These are phyloP conservation scores for Pythium dissotocum DNA, from an alignment of 352 stramenopile genomes.

Conservation along the genomic window DNA sequence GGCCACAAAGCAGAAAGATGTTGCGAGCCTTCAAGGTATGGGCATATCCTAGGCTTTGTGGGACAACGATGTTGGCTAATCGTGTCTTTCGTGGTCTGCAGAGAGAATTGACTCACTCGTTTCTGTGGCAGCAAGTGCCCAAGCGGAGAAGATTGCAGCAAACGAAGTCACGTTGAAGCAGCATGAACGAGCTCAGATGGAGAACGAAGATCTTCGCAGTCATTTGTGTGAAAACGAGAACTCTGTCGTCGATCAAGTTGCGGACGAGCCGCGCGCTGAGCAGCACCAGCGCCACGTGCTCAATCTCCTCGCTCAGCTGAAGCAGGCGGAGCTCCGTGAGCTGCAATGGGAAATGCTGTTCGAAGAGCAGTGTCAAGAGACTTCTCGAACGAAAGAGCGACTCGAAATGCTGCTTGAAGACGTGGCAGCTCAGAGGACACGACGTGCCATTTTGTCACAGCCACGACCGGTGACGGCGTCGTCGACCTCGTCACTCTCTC, in stretches of 20 bases:
- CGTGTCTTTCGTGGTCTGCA: neutral
- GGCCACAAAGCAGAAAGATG: neutral
- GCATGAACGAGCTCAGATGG: conserved; percentile 14
- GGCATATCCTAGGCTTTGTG: too few species aligned
- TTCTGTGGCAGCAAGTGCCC: neutral
- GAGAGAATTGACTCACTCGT: neutral
- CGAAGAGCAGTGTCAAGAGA: conserved; percentile 32
- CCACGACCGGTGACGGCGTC: neutral
- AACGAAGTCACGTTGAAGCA: neutral
- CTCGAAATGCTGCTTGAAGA: conserved; percentile 57
- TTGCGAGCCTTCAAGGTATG: neutral
- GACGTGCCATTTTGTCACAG: neutral
- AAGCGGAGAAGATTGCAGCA: neutral
- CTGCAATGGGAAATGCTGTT: conserved; percentile 43
- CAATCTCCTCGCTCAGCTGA: conserved; percentile 36
- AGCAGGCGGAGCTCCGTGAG: conserved; percentile 40
- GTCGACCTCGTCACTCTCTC: neutral
- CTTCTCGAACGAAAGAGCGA: conserved; percentile 30
- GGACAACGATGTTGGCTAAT: neutral
- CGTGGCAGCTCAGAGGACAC: neutral
- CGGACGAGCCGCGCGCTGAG: conserved; percentile 4
- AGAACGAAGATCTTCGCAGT: conserved; percentile 20
- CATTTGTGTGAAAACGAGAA: neutral
- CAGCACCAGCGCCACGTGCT: conserved; percentile 30
- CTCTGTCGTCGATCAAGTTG: neutral